A percentile compares a stretch with the other conserved stretches of the same genome.
Evolutionary conservation across 2,329 filamentous ascomycete genomes (phyloP).

Genomic region (Trichoderma aggressivum): DNA sequence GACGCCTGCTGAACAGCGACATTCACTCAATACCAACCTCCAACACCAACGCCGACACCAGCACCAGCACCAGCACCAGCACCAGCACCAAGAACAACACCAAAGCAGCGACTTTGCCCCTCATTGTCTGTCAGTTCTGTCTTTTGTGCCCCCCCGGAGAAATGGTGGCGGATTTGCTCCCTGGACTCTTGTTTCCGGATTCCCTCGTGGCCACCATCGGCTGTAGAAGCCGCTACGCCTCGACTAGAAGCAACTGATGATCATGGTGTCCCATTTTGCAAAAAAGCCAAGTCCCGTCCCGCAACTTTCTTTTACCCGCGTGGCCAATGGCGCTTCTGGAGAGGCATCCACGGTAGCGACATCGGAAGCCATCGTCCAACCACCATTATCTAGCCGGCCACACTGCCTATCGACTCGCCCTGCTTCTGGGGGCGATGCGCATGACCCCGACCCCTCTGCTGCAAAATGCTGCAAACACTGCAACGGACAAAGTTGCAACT

Average conservation of each 20-base stretch:
- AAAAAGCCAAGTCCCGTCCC: constrained; percentile 12
- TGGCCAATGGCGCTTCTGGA: neutral
- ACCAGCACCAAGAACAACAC: neutral
- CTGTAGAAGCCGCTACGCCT: neutral
- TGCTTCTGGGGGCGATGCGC: constrained; percentile 6
- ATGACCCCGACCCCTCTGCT: constrained; percentile 4
- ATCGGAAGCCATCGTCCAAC: constrained; percentile 13
- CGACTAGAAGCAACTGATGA: constrained; percentile 1
- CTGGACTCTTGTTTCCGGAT: neutral
- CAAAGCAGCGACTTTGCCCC: neutral
- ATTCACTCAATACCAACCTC: neutral
- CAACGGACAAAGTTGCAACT: neutral
- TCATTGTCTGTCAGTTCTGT: neutral
- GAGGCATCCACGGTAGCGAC: constrained; percentile 10
- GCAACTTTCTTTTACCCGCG: constrained; percentile 16
- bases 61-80: neutral
- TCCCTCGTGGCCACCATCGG: neutral
- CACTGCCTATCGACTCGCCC: constrained; percentile 8
- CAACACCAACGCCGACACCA: neutral
- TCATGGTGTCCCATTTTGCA: neutral
- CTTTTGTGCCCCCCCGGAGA: neutral
- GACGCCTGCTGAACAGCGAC: neutral
- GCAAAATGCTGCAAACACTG: neutral
- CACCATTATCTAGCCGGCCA: neutral
- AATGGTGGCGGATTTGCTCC: constrained; percentile 3